Base-by-base conservation (phyloP, 1,284 basidiomycete genomes). In the Singerocomus inundabilis region DNA sequence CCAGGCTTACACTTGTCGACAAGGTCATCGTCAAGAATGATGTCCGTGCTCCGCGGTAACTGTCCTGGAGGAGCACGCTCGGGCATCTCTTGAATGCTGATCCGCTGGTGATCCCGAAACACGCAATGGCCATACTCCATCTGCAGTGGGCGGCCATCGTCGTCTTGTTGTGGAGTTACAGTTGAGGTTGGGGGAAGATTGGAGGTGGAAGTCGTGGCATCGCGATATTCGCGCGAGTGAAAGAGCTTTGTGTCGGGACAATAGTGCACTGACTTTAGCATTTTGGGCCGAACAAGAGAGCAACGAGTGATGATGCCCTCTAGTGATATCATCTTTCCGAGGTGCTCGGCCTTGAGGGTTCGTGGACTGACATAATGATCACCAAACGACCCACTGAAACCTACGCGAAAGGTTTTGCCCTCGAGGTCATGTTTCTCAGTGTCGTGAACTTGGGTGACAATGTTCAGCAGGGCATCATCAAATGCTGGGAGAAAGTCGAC, bases 51-150 rank as follows among this genome's bases (percentile, higher is more conserved):
- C 35, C 97, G 81, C 36, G 97, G 97, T 38, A 99, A 77, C 70
- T 99, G 96, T 26, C 97, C 97, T 18, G 97, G 89, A 16, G 97
- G 97, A 8, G 97, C 95, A 13, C 96, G 84, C 72, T 99, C 97
- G 1, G 97, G 97, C 96, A 99, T 99, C 68, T 99, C 97, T 71
- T 99, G 97, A 55, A 99, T 98, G 65, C 88, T 93, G 65, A 99
- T 93, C 57, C 93, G 85, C 72, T 99, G 97, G 72, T 98, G 92
- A 72, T 99, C 97, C 51, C 92, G 81, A 77, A 97, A 99, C 6
- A 88, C 84, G 63, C 91, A 93, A 55, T 89, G 78, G 11, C 97
- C 97, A 66, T 87, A 99, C 73, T 99, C 97, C 64, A 90, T 98
- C 63, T 94, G 82, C 41, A 99, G 76, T 6, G 84, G 75, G 64